These are phyloP conservation scores for Skeletonema tropicum DNA, from an alignment of 108 stramenopile genomes.

Conservation along the genomic window DNA sequence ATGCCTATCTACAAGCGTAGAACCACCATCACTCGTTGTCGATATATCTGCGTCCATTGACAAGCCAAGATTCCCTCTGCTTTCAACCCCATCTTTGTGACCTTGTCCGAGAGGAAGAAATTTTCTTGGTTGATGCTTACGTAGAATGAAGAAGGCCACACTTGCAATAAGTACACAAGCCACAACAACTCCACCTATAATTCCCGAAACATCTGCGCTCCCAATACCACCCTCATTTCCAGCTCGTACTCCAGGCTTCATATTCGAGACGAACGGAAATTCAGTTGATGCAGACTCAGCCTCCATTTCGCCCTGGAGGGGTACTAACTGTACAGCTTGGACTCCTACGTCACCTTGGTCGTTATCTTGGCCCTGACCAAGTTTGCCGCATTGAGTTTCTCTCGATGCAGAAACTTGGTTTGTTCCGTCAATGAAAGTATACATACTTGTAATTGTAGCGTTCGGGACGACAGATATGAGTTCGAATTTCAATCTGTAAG, in stretches of 20 bases:
- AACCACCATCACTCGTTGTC: neutral
- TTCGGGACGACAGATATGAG: constrained; percentile 10
- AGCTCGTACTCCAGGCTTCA: neutral
- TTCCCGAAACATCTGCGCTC: constrained; percentile 1
- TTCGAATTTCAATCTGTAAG: constrained; percentile 38
- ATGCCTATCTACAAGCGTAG: neutral
- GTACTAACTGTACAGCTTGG: neutral
- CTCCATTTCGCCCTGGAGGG: neutral
- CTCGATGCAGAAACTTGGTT: constrained; percentile 21
- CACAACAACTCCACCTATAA: constrained; percentile 11
- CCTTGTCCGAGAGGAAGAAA: neutral
- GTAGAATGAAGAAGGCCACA: constrained; percentile 6
- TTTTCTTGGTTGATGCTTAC: neutral
- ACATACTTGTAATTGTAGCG: constrained; percentile 9
- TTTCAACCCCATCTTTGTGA: neutral
- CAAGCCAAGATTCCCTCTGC: constrained; percentile 7
- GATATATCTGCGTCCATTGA: constrained; percentile 7
- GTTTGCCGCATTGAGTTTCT: constrained; percentile 37
- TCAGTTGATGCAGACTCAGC: neutral
- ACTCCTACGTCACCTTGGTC: constrained; percentile 33
- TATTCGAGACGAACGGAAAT: neutral
- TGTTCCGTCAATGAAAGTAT: constrained; percentile 24
- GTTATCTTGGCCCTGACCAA: constrained; percentile 28
- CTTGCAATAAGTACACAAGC: neutral
- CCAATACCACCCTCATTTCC: neutral